Base-by-base conservation (phyloP, 2,329 filamentous ascomycete genomes). In the Dactylellina drechsleri region DNA sequence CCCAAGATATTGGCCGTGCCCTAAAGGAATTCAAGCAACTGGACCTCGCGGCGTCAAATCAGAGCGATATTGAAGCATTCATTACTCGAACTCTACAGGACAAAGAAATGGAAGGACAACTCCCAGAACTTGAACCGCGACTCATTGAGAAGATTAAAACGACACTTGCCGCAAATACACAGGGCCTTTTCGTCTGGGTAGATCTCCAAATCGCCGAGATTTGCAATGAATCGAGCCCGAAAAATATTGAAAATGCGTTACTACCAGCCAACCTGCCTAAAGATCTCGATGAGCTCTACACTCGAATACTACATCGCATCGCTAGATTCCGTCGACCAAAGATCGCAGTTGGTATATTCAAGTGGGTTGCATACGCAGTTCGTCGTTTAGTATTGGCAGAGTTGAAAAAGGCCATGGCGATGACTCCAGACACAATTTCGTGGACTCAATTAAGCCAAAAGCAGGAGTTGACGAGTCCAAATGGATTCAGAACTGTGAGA, bases 341-440 rank as follows among this genome's bases (percentile, higher is more conserved):
- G 57, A 53, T 70, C 43, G 79, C 52, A 16, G 73, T 23, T 36
- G 78, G 78, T 26, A 77, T 81, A 8, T 82, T 83, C 56, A 67
- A 64, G 36, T 83, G 80, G 82, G 77, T 83, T 40, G 77, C 78
- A 7, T 79, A 77, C 41, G 79, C 81, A 1, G 81, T 80, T 70
- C 80, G 81, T 40, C 80, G 80, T 1, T 66, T 84, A 1, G 78
- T 77, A 4, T 78, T 83, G 0, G 77, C 80, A 16, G 81, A 84
- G 67, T 77, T 84, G 0, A 79, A 77, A 4, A 83, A 84, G 67
- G 82, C 80, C 0, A 78, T 83, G 31, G 77, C 6, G 23, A 20
- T 4, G 28, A 58, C n/a, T 18, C 40, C 2, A 2, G 31, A 15
- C 31, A 18, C 57, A 12, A 7, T 26, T n/a, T 57, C 61, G 1